phyloP scores from a whole-genome alignment of 2,329 filamentous ascomycete species.

The Lachnellula cervina region DNA sequence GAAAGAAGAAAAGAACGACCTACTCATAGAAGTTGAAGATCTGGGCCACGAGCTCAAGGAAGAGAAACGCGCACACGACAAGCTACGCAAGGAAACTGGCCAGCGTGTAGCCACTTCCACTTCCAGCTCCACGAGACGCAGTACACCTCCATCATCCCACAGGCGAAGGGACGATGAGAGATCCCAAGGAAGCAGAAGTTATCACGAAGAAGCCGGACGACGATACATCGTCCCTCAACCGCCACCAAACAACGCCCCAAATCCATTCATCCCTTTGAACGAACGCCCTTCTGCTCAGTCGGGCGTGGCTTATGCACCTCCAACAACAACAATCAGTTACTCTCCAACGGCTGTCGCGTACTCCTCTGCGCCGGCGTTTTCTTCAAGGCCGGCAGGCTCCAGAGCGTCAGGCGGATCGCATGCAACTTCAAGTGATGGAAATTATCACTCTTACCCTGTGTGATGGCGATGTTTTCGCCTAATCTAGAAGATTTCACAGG shows the following conservation, averaged over 20 bases:
- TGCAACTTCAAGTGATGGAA: constrained; percentile 19
- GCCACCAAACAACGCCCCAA: constrained; percentile 15
- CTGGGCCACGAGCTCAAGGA: constrained; percentile 8
- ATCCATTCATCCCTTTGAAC: constrained; percentile 20
- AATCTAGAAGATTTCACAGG: background rate
- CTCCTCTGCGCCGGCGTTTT: constrained; percentile 4
- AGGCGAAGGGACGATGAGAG: constrained; percentile 1
- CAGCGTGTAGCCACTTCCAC: background rate
- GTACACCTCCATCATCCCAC: background rate
- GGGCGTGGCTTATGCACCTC: constrained; percentile 6
- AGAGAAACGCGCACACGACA: constrained; percentile 6
- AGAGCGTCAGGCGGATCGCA: background rate
- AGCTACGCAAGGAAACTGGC: constrained; percentile 1
- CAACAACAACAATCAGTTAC: background rate
- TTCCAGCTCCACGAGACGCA: constrained; percentile 4
- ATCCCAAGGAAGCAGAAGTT: background rate
- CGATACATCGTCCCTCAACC: constrained; percentile 13
- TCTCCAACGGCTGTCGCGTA: constrained; percentile 7
- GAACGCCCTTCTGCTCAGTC: constrained; percentile 6
- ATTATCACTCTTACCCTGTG: constrained; percentile 21
- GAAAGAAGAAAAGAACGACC: constrained; percentile 16
- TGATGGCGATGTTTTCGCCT: background rate
- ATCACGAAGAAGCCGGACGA: background rate
- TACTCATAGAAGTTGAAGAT: constrained; percentile 6
- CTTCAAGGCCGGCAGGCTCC: background rate